These are phyloP conservation scores for Neopestalotiopsis rosae DNA, from an alignment of 2,329 filamentous ascomycete genomes.

Conservation along the genomic window DNA sequence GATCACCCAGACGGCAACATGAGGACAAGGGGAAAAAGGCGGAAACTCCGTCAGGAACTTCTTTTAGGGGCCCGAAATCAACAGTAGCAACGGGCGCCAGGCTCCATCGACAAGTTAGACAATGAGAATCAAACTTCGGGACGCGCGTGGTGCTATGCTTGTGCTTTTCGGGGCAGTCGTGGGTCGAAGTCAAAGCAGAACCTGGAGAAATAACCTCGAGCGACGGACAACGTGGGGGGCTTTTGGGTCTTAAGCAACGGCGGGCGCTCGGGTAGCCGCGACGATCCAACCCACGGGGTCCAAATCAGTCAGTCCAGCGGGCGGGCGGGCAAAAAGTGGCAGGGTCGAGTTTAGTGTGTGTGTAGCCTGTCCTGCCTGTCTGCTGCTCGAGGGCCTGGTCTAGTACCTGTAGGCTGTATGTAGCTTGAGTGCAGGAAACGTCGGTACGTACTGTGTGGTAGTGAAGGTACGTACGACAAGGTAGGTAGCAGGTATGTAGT, in stretches of 20 bases:
- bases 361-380: background rate
- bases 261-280: conserved; percentile 15
- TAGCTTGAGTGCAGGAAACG: background rate
- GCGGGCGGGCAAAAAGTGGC: background rate
- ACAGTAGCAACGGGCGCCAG: no score
- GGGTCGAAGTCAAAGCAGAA: conserved; percentile 17
- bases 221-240: conserved; percentile 16
- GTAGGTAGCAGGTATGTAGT: background rate
- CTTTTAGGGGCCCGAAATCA: no score
- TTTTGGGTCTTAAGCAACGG: conserved; percentile 15
- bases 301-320: no score
- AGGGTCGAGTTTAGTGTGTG: background rate
- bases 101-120: no score
- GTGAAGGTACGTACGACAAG: background rate
- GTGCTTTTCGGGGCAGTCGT: background rate
- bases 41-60: no score
- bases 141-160: conserved; percentile 14
- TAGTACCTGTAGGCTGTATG: background rate
- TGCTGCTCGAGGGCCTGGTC: background rate
- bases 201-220: conserved; percentile 17
- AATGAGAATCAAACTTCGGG: background rate
- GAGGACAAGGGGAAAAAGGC: no score
- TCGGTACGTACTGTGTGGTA: no score
- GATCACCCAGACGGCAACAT: no score
- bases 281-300: conserved; percentile 18